phyloP scores from a whole-genome alignment of 192 early-diverging fungal species.

The Gonapodya sp. region DNA sequence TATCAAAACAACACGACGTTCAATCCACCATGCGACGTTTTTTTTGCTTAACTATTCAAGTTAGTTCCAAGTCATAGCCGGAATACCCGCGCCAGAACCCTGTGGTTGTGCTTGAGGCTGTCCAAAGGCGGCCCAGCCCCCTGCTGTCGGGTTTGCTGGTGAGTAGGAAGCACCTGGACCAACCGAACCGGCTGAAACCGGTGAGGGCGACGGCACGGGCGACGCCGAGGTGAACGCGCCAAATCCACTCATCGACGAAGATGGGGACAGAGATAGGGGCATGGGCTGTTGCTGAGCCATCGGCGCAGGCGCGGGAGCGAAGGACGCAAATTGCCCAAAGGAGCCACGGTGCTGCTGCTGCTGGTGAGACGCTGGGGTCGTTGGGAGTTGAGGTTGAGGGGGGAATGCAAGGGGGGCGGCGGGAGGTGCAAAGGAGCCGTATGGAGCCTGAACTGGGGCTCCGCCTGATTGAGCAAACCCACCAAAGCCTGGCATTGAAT shows the following conservation, averaged over 20 bases:
- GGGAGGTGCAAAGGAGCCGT: no score
- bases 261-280: no score
- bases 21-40: no score
- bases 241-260: not conserved
- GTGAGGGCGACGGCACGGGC: not conserved
- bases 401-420: not conserved
- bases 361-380: not conserved
- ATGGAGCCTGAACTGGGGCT: not conserved
- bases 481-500: not conserved
- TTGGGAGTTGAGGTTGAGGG: not conserved
- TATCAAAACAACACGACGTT: no score
- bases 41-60: no score
- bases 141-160: not conserved
- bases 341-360: constrained; percentile 1
- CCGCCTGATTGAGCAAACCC: not conserved
- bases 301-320: not conserved
- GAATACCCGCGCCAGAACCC: not conserved
- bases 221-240: not conserved
- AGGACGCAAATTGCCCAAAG: not conserved
- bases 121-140: not conserved
- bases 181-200: no score
- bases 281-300: not conserved
- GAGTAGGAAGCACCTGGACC: no score
- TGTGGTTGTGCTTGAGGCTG: not conserved
- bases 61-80: not conserved